phyloP scores from a whole-genome alignment of 768 basidiomycete genomes.

The Leucogyrophana mollusca region DNA sequence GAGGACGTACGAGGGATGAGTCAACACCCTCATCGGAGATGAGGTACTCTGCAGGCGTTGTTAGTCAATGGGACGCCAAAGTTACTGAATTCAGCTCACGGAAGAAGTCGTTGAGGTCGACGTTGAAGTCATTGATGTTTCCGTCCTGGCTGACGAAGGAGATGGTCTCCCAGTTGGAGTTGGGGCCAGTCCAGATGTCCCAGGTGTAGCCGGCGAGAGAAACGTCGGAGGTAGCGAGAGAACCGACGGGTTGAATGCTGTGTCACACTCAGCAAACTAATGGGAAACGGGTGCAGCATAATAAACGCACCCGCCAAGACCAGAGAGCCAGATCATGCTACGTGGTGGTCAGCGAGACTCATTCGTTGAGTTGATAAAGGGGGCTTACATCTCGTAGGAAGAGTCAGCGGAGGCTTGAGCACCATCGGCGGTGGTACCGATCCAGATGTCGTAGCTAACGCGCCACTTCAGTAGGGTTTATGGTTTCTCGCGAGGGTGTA shows the following conservation, averaged over 20 bases:
- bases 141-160: conserved; percentile 52
- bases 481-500: too few species aligned
- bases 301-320: conserved; percentile 45
- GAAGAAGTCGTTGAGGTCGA: conserved; percentile 55
- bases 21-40: conserved; percentile 46
- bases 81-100: conserved; percentile 29
- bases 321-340: conserved; percentile 59
- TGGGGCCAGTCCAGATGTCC: conserved; percentile 56
- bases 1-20: conserved; percentile 40
- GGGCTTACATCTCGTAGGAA: conserved; percentile 43
- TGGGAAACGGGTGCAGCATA: background rate
- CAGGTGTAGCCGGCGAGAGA: conserved; percentile 49
- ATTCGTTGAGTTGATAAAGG: too few species aligned
- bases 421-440: conserved; percentile 42
- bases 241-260: conserved; percentile 58
- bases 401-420: conserved; percentile 45
- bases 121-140: conserved; percentile 49
- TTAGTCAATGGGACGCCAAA: conserved; percentile 1
- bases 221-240: conserved; percentile 40
- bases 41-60: conserved; percentile 40
- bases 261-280: too few species aligned
- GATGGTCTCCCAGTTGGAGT: conserved; percentile 53
- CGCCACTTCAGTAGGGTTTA: too few species aligned
- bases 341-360: too few species aligned
- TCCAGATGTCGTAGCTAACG: conserved; percentile 53